Percentiles rank a stretch among this genome's conserved stretches.
These are phyloP conservation scores for Boeremia lycopersici DNA, from an alignment of 2,329 filamentous ascomycete species.

Conservation along the genomic window DNA sequence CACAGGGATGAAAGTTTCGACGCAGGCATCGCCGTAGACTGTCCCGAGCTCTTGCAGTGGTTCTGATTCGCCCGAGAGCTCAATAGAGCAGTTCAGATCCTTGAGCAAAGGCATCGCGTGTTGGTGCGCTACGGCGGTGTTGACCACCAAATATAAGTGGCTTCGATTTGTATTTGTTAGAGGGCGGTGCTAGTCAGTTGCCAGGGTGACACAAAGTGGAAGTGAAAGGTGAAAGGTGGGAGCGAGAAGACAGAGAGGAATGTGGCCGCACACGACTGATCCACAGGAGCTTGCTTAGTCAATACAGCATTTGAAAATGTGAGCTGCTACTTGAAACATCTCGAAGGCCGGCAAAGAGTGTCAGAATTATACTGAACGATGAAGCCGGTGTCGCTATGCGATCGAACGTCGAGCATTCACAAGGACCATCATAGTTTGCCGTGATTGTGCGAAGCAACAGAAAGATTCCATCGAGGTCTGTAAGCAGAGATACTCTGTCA, in stretches of 20 bases:
- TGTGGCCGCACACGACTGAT: not conserved
- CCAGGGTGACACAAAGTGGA: not conserved
- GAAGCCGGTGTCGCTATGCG: no score
- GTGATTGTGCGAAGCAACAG: no score
- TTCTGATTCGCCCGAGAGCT: constrained; percentile 52
- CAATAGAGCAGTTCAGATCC: constrained; percentile 58
- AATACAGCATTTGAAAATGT: no score
- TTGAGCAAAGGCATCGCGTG: constrained; percentile 60
- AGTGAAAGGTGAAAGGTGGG: constrained; percentile 6
- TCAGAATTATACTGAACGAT: no score
- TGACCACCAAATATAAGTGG: no score
- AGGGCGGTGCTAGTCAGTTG: not conserved
- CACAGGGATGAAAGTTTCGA: constrained; percentile 59
- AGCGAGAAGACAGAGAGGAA: no score
- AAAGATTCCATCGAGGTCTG: no score
- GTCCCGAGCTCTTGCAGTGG: constrained; percentile 57
- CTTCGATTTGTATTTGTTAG: not conserved
- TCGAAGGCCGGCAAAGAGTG: no score
- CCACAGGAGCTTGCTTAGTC: not conserved
- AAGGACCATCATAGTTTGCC: no score
- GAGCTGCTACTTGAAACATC: no score
- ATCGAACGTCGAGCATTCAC: no score
- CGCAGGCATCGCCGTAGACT: constrained; percentile 57
- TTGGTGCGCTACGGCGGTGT: not conserved
- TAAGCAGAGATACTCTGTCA: not conserved